Percentiles rank a stretch among this genome's conserved stretches.
Evolutionary conservation across 2,329 filamentous ascomycete species (phyloP).

Genomic region (Fusarium continuum): DNA sequence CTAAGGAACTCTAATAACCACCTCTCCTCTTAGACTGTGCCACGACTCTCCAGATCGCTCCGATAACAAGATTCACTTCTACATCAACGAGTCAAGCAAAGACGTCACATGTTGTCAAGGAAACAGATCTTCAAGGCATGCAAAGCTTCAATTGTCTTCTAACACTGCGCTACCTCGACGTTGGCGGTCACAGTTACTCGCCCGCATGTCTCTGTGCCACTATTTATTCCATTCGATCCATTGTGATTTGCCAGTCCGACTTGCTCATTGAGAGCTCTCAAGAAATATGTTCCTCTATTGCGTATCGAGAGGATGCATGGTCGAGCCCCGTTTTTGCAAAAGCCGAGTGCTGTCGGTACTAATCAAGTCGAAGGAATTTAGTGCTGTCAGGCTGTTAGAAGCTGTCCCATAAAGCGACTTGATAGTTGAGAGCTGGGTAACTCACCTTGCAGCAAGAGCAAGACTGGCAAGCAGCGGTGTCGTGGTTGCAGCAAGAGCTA

Average conservation of each 20-base stretch:
- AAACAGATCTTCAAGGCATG: constrained; percentile 36
- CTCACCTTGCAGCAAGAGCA: constrained; percentile 45
- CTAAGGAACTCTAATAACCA: constrained; percentile 18
- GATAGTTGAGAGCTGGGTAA: rapidly evolving
- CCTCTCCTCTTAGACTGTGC: background rate
- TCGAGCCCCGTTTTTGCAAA: constrained; percentile 1
- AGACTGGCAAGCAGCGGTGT: constrained; percentile 30
- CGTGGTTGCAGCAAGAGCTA: constrained; percentile 41
- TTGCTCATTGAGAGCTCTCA: constrained; percentile 12
- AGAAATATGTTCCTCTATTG: constrained; percentile 8
- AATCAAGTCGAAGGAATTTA: constrained; percentile 36
- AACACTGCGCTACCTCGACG: constrained; percentile 36
- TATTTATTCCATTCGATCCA: constrained; percentile 15
- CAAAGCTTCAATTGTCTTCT: constrained; percentile 38
- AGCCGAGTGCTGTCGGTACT: constrained; percentile 22
- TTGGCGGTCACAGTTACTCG: constrained; percentile 32
- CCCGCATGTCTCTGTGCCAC: constrained; percentile 38
- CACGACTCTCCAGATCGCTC: background rate
- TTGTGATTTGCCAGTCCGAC: constrained; percentile 10
- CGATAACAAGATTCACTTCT: background rate
- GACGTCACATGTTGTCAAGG: constrained; percentile 2
- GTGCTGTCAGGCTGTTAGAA: constrained; percentile 36
- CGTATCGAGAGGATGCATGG: constrained; percentile 19
- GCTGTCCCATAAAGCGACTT: background rate
- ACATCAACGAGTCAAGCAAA: background rate